Conservation (phyloP, 1,284 basidiomycete genomes). For the Sanghuangporus sanghuang region DNA sequence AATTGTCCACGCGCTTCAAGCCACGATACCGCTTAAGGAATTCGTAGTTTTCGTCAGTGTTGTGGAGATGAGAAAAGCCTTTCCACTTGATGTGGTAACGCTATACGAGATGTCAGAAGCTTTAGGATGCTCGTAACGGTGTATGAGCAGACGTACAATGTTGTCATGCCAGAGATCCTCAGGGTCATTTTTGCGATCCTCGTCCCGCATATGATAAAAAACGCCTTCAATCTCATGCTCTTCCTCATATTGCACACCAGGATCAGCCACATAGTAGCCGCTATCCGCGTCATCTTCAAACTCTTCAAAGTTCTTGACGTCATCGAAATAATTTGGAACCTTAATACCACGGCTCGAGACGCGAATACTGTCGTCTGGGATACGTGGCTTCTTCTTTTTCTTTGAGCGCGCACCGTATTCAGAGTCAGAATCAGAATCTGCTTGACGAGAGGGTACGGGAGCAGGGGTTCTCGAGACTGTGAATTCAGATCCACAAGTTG, state of each 20-base stretch:
- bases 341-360: conserved; percentile 78
- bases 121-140: conserved; percentile 14
- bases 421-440: conserved; percentile 73
- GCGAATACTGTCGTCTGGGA: conserved; percentile 63
- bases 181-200: conserved; percentile 67
- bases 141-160: conserved; percentile 51
- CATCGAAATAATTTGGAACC: conserved; percentile 82
- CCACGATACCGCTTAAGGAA: conserved; percentile 92
- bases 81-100: conserved; percentile 98
- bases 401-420: conserved; percentile 84
- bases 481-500: conserved; percentile 14
- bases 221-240: conserved; percentile 91
- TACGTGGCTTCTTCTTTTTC: conserved; percentile 74
- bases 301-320: conserved; percentile 77
- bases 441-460: conserved; percentile 43
- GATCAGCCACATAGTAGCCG: conserved; percentile 47
- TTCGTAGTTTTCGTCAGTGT: conserved; percentile 95
- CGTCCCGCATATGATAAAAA: conserved; percentile 76
- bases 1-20: conserved; percentile 97
- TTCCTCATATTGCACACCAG: conserved; percentile 50
- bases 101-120: conserved; percentile 33
- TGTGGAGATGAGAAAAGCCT: conserved; percentile 89
- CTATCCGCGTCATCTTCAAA: conserved; percentile 61
- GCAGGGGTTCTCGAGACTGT: conserved; percentile 30
- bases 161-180: conserved; percentile 83